Evolutionary conservation across 2,329 filamentous ascomycete genomes (phyloP), one percentile per base, ranked within the genome.

Genomic region (Fusarium succisae): DNA sequence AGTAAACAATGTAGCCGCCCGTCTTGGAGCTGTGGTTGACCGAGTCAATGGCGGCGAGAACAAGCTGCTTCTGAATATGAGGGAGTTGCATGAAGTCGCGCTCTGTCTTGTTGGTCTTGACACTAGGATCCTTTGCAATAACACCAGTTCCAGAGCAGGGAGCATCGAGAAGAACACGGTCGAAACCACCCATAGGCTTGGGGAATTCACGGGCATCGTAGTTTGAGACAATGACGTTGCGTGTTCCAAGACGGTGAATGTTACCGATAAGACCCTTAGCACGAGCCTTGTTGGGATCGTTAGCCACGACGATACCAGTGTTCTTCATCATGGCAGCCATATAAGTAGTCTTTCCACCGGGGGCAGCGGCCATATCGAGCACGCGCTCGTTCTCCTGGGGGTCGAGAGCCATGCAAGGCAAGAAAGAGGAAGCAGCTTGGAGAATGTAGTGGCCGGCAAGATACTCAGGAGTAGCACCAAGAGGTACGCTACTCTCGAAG

Each of bases 41-140:
- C 0, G 94, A 97, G 85, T 99, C 96, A 73, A 99, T 98, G 55
- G 96, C 96, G 13, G 95, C 91, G 35, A 99, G 90, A 18, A 99
- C 86, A 63, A 99, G 89, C 84, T 98, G 95, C 83, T 98, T 98
- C 84, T 99, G 96, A 68, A 94, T 90, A 83, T 99, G 96, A 0
- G 96, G 95, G 59, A 99, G 90, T 79, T 93, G 91, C 83, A 98
- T 90, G 86, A 99, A 99, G 83, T 99, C 96, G 75, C 92, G 92
- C 81, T 97, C 94, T 17, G 94, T 97, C 88, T 98, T 98, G 87
- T 98, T 98, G 30, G 96, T 98, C 89, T 99, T 99, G 77, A 99
- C 95, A 74, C 93, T 94, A 38, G 96, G 91, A 83, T 99, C 96
- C 86, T 99, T 99, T 73, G 95, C 93, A 76, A 99, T 99, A 80